Evolutionary conservation across 1,139 yeast species (phyloP).

Genomic region (Zygoascus meyerae): DNA sequence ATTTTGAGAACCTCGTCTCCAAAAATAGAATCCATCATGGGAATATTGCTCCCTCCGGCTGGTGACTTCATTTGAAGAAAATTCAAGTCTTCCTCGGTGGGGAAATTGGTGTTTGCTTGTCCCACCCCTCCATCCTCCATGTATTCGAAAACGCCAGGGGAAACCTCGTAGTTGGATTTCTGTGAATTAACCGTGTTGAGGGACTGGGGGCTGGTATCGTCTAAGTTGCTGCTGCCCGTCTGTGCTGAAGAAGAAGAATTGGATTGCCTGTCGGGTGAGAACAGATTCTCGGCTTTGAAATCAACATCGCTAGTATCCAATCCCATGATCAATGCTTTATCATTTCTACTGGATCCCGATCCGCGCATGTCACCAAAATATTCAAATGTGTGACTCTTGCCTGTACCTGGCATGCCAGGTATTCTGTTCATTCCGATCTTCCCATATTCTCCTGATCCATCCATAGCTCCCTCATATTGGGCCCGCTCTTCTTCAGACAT

Average conservation of each 20-base stretch:
- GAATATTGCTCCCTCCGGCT: neutral
- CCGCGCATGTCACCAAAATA: neutral
- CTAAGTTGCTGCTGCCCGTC: slow-evolving; percentile 1
- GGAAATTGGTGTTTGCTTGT: neutral
- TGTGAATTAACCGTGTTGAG: slow-evolving; percentile 10
- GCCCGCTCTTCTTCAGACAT: neutral
- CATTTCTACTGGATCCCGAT: neutral
- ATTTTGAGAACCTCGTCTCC: slow-evolving; percentile 6
- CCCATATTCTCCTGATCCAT: neutral
- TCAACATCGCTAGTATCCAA: slow-evolving; percentile 20
- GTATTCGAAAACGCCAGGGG: slow-evolving; percentile 3
- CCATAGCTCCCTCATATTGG: neutral
- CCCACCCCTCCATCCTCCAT: neutral
- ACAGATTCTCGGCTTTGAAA: slow-evolving; percentile 13
- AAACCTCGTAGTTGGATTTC: slow-evolving; percentile 3
- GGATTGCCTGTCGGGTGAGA: slow-evolving; percentile 9
- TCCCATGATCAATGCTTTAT: slow-evolving; percentile 17
- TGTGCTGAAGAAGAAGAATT: neutral
- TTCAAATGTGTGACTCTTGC: neutral
- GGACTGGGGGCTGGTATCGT: slow-evolving; percentile 17
- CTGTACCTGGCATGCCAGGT: neutral
- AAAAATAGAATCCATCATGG: slow-evolving; percentile 3
- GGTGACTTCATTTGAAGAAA: slow-evolving; percentile 3
- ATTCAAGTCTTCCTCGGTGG: neutral
- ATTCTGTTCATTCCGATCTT: slow-evolving; percentile 1